Percentiles rank a stretch among this genome's conserved stretches.
These are phyloP conservation scores for Pythium dissimile DNA, from an alignment of 352 stramenopile genomes.

Conservation along the genomic window DNA sequence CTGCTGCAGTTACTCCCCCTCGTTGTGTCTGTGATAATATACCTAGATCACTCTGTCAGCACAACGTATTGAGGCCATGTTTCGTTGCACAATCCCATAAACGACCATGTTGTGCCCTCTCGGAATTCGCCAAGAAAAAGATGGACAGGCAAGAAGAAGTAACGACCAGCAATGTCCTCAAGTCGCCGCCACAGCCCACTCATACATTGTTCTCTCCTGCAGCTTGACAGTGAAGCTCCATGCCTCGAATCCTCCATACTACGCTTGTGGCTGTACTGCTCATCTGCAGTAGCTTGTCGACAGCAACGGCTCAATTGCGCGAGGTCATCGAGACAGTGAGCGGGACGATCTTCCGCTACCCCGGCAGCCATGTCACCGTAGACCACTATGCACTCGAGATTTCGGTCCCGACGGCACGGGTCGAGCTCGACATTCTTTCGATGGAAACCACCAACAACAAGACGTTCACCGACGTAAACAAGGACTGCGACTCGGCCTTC, in stretches of 20 bases:
- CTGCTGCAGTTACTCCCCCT: background rate
- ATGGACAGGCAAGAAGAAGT: no score
- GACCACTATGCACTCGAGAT: slow-evolving; percentile 58
- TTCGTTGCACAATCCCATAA: no score
- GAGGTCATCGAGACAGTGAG: slow-evolving; percentile 34
- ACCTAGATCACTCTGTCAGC: background rate
- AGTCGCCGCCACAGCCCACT: no score
- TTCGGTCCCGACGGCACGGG: slow-evolving; percentile 30
- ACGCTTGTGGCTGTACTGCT: background rate
- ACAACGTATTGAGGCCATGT: no score
- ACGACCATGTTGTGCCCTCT: no score
- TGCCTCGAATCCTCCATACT: background rate
- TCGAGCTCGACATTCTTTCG: slow-evolving; percentile 68
- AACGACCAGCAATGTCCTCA: no score
- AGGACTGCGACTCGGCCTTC: slow-evolving; percentile 66
- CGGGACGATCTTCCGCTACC: slow-evolving; percentile 53
- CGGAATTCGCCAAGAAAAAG: no score
- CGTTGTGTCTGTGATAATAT: slow-evolving; percentile 18
- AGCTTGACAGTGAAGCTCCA: background rate
- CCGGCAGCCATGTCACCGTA: slow-evolving; percentile 42
- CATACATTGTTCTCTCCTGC: no score
- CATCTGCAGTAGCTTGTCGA: background rate
- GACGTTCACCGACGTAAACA: slow-evolving; percentile 58
- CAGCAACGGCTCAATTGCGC: background rate
- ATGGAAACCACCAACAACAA: slow-evolving; percentile 51